A percentile compares a stretch with the other conserved stretches of the same genome.
Evolutionary conservation across 2,329 filamentous ascomycete genomes (phyloP).

Genomic region (Neonectria sp.): DNA sequence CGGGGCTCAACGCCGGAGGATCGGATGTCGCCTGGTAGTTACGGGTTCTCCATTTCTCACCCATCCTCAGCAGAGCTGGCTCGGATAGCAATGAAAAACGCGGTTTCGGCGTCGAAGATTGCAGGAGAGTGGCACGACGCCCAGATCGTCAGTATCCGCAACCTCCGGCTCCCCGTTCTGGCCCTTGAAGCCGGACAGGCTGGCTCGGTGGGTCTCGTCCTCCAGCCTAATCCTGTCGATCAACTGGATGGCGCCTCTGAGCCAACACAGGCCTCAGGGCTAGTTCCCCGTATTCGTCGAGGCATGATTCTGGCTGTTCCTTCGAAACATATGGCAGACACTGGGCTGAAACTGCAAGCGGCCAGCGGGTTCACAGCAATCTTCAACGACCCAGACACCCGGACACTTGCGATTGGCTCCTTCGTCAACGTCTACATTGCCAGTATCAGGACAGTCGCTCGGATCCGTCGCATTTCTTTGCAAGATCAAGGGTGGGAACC

Average conservation of each 20-base stretch:
- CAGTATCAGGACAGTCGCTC: slow-evolving; percentile 86
- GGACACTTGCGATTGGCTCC: slow-evolving; percentile 75
- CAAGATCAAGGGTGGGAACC: slow-evolving; percentile 44
- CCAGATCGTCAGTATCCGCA: slow-evolving; percentile 87
- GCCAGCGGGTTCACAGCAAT: slow-evolving; percentile 79
- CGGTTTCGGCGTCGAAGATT: slow-evolving; percentile 65
- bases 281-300: slow-evolving; percentile 71
- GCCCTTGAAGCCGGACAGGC: slow-evolving; percentile 85
- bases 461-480: slow-evolving; percentile 72
- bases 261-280: slow-evolving; percentile 31
- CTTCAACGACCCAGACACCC: slow-evolving; percentile 76
- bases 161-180: slow-evolving; percentile 86
- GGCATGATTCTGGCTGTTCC: slow-evolving; percentile 86
- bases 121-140: slow-evolving; percentile 85
- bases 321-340: slow-evolving; percentile 70
- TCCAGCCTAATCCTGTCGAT: slow-evolving; percentile 56
- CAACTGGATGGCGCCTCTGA: slow-evolving; percentile 24
- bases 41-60: slow-evolving; percentile 67
- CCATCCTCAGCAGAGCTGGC: slow-evolving; percentile 68
- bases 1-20: slow-evolving; percentile 59
- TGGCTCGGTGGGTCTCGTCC: slow-evolving; percentile 86
- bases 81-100: slow-evolving; percentile 67
- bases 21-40: slow-evolving; percentile 62
- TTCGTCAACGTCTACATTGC: slow-evolving; percentile 88
- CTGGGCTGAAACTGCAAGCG: slow-evolving; percentile 72